phyloP scores from a whole-genome alignment of 345 rosid species.

The Melaleuca quinquenervia region DNA sequence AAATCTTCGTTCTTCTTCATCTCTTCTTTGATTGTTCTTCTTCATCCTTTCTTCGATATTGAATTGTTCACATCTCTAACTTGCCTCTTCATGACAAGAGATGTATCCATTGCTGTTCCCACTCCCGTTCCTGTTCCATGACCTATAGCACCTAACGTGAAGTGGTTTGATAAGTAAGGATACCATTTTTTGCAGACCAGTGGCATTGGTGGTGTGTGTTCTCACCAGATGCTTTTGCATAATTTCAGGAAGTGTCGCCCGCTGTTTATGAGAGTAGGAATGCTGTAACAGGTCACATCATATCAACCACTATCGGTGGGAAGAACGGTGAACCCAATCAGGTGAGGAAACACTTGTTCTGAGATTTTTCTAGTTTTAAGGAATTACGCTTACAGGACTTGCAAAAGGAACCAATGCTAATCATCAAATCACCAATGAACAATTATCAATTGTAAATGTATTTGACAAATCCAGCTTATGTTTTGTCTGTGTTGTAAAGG shows the following conservation, averaged over 20 bases:
- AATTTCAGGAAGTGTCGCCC: conserved; percentile 49
- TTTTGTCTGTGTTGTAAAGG: neutral
- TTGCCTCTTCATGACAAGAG: neutral
- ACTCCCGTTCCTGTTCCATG: neutral
- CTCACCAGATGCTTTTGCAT: neutral
- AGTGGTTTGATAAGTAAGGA: neutral
- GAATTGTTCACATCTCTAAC: no score
- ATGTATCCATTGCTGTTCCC: neutral
- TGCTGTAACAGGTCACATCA: conserved; percentile 62
- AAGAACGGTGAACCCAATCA: conserved; percentile 79
- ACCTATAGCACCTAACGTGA: neutral
- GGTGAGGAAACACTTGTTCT: conserved; percentile 15
- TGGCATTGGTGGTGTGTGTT: neutral
- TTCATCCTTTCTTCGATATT: no score
- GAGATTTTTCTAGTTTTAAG: neutral
- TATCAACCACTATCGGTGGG: conserved; percentile 75
- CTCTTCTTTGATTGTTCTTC: no score
- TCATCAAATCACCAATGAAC: neutral
- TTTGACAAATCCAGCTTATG: neutral
- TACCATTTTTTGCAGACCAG: neutral
- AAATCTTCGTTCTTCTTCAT: no score
- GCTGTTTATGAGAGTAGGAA: conserved; percentile 47
- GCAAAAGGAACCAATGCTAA: neutral
- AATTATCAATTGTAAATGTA: neutral
- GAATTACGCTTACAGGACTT: neutral